Conservation (phyloP, 2,329 filamentous ascomycete genomes). For the Cordyceps sp. region DNA sequence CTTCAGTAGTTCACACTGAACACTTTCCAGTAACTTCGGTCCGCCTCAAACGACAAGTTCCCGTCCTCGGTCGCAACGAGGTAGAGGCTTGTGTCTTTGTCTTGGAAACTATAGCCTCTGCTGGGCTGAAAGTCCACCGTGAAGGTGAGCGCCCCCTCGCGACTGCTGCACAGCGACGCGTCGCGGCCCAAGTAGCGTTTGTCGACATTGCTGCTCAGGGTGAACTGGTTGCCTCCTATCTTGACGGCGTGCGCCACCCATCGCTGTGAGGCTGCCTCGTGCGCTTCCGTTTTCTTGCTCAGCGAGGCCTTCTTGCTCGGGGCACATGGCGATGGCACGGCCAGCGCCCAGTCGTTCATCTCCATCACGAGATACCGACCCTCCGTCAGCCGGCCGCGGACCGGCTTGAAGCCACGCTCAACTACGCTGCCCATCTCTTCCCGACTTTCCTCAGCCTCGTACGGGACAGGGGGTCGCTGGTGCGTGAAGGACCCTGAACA, state of each 20-base stretch:
- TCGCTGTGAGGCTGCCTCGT: constrained; percentile 24
- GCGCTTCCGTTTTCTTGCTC: constrained; percentile 6
- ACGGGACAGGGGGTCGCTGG: constrained; percentile 28
- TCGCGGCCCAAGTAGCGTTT: constrained; percentile 6
- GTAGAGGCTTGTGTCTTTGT: constrained; percentile 2
- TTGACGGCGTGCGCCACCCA: constrained; percentile 28
- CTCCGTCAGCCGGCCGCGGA: constrained; percentile 34
- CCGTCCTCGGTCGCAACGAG: not conserved
- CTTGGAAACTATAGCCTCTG: constrained; percentile 6
- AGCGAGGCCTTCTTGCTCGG: constrained; percentile 8
- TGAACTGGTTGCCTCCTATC: constrained; percentile 10
- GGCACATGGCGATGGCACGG: constrained; percentile 10
- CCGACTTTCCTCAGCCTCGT: constrained; percentile 18
- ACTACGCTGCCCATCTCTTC: constrained; percentile 20
- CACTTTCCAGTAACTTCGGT: constrained; percentile 1
- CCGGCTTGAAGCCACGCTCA: constrained; percentile 36
- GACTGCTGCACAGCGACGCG: constrained; percentile 1
- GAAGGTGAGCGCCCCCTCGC: constrained; percentile 5
- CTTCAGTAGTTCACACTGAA: constrained; percentile 4
- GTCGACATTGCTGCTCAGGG: constrained; percentile 9
- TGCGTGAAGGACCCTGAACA: constrained; percentile 22
- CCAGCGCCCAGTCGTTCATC: constrained; percentile 23
- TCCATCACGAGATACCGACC: constrained; percentile 37
- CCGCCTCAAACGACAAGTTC: not conserved
- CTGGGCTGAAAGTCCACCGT: constrained; percentile 5